phyloP scores from a whole-genome alignment of 1,284 basidiomycete species.

The Ceratobasidium papillatum region DNA sequence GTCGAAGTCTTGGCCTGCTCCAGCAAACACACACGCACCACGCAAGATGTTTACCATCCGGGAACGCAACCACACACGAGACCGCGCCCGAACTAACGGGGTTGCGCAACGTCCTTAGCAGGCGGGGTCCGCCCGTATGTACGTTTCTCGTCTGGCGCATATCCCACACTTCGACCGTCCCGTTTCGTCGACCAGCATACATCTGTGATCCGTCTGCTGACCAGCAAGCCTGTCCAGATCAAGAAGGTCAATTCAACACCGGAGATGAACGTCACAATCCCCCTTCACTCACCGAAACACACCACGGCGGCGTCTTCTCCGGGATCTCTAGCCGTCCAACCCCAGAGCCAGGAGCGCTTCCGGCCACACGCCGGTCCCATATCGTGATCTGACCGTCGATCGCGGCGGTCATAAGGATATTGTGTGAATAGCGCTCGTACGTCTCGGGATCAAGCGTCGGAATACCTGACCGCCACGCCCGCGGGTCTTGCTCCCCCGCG shows the following conservation, averaged over 20 bases:
- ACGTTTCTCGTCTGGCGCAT: slow-evolving; percentile 72
- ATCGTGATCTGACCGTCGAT: slow-evolving; percentile 93
- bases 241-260: slow-evolving; percentile 21
- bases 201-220: slow-evolving; percentile 87
- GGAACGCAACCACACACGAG: slow-evolving; percentile 88
- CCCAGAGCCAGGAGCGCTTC: slow-evolving; percentile 62
- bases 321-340: slow-evolving; percentile 87
- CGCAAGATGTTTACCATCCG: slow-evolving; percentile 88
- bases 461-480: slow-evolving; percentile 47
- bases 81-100: slow-evolving; percentile 91
- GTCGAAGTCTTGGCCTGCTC: slow-evolving; percentile 13
- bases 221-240: slow-evolving; percentile 84
- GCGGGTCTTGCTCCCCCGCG: slow-evolving; percentile 51
- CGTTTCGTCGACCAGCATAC: slow-evolving; percentile 91
- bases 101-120: slow-evolving; percentile 84
- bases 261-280: slow-evolving; percentile 6
- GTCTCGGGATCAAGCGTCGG: slow-evolving; percentile 64
- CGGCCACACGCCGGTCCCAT: slow-evolving; percentile 84
- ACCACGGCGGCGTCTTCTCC: slow-evolving; percentile 95
- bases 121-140: slow-evolving; percentile 68
- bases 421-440: slow-evolving; percentile 76
- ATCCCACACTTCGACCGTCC: slow-evolving; percentile 94
- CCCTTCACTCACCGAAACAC: slow-evolving; percentile 81
- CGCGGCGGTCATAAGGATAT: slow-evolving; percentile 87
- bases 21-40: slow-evolving; percentile 63